Conservation (phyloP, 2,329 filamentous ascomycete genomes). For the Simplicillium sp. region DNA sequence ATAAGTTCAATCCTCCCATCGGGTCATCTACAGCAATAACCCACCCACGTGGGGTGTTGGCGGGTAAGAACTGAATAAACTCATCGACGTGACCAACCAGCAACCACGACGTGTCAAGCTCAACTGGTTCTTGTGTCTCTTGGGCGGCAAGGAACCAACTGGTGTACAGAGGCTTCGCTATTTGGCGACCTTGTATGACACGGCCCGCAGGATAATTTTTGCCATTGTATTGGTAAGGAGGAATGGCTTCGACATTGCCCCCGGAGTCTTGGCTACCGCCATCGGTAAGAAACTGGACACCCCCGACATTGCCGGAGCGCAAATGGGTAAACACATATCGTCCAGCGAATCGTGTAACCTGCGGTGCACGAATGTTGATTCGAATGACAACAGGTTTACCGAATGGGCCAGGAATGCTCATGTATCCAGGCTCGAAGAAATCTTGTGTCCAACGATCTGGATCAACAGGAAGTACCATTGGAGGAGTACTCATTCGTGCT, state of each 20-base stretch:
- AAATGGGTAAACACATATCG: constrained; percentile 21
- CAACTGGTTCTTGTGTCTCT: constrained; percentile 22
- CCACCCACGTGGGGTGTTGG: constrained; percentile 14
- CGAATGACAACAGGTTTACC: constrained; percentile 8
- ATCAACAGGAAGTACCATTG: background rate
- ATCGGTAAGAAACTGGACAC: constrained; percentile 13
- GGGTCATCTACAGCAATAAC: constrained; percentile 14
- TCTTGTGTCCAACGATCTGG: constrained; percentile 1
- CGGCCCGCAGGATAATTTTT: constrained; percentile 12
- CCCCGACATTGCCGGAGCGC: constrained; percentile 16
- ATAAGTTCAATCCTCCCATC: constrained; percentile 9
- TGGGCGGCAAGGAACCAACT: constrained; percentile 20
- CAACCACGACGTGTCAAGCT: constrained; percentile 19
- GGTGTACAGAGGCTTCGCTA: constrained; percentile 11
- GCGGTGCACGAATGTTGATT: constrained; percentile 20
- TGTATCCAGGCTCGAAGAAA: background rate
- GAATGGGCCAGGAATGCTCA: constrained; percentile 1
- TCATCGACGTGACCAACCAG: constrained; percentile 18
- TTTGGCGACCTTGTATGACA: constrained; percentile 11
- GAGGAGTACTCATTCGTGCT: constrained; percentile 8
- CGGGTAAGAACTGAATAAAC: constrained; percentile 18
- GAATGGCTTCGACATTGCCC: constrained; percentile 27
- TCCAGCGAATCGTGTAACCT: constrained; percentile 17
- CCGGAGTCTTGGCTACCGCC: constrained; percentile 12
- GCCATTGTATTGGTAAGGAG: constrained; percentile 16